These are phyloP conservation scores for Didymella pinodella DNA, from an alignment of 2,329 filamentous ascomycete species.

Conservation along the genomic window DNA sequence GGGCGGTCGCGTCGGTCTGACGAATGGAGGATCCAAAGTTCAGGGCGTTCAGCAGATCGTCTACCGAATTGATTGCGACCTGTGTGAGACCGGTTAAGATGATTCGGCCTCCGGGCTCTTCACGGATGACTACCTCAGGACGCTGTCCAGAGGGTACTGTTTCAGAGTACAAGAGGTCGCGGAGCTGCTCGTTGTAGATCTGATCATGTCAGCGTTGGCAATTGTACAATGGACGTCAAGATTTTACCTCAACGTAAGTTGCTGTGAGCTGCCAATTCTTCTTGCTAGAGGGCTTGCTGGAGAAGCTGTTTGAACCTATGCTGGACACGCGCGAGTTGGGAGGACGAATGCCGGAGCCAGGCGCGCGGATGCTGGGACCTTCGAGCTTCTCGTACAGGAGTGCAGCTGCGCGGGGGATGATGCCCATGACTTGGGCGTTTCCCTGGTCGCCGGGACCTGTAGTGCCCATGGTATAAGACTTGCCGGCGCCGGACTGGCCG, in stretches of 20 bases:
- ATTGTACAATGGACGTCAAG: background rate
- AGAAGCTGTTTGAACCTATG: conserved; percentile 57
- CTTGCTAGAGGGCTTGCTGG: conserved; percentile 60
- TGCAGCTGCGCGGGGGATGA: conserved; percentile 90
- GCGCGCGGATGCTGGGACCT: conserved; percentile 63
- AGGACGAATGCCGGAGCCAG: conserved; percentile 81
- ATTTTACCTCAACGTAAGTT: conserved; percentile 77
- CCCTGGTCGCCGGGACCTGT: conserved; percentile 82
- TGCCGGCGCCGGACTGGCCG: conserved; percentile 95
- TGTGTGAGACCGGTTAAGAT: conserved; percentile 89
- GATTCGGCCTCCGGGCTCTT: conserved; percentile 94
- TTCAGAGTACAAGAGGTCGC: conserved; percentile 87
- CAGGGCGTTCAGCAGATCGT: conserved; percentile 87
- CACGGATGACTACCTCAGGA: conserved; percentile 84
- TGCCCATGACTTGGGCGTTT: conserved; percentile 78
- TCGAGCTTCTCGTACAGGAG: conserved; percentile 89
- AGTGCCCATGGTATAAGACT: conserved; percentile 99
- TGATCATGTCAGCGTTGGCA: conserved; percentile 52
- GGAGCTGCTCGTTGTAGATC: conserved; percentile 97
- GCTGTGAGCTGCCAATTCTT: conserved; percentile 92
- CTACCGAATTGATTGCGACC: conserved; percentile 86
- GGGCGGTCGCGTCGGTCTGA: conserved; percentile 95
- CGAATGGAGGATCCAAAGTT: conserved; percentile 94
- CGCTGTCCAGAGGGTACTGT: conserved; percentile 73
- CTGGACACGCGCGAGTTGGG: conserved; percentile 72